Base-by-base conservation (phyloP, 139 green algal genomes). In the Deuterostichococcus epilithicus region DNA sequence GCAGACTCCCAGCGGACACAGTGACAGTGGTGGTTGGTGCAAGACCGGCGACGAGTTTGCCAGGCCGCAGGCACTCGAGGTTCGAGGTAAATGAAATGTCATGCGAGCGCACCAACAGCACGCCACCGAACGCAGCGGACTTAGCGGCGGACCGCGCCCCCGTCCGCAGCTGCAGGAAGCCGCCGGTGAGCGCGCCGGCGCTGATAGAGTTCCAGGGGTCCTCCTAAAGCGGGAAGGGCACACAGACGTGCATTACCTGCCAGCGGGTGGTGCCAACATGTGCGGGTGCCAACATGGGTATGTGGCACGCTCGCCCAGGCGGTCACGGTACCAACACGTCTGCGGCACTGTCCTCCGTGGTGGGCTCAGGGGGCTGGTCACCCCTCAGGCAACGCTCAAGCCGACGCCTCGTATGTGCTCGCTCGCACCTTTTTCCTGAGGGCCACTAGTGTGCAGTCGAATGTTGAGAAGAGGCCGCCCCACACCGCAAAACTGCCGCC, bases 401-500 rank as follows among this genome's bases (percentile, higher is more conserved):
- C 13, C 45, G 13, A 60, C 45, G 45, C 45, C 18, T 60, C 13
- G 45, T 13, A 26, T 60, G 45, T 60, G 45, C 45, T 60, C 39
- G 36, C 42, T 2, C 76, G 28, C 32, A 92, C 89, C 87, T 97
- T 99, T 44, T 94, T 91, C 25, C 94, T 83, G 13, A 97, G 59
- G 66, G 92, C 94, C 28, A 99, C 90, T 2, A 98, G 83, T 0
- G 92, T 94, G 86, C 96, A 99, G 82, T 99, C 96, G 87, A 99
- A 99, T 1, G 92, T 89, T 13, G 91, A 95, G 82, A 99, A 99
- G 4, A 97, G 87, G 28, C 95, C 91, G 58, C 96, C 96, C 96
- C 96, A 99, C 59, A 98, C 95, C 15, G 96, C 96, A 86, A 99
- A 99, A 83, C 92, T 98, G 45, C 96, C 96, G 33, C 96, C 96